phyloP scores from a whole-genome alignment of 2,329 filamentous ascomycete species.

The Talaromyces albobiverticillius region DNA sequence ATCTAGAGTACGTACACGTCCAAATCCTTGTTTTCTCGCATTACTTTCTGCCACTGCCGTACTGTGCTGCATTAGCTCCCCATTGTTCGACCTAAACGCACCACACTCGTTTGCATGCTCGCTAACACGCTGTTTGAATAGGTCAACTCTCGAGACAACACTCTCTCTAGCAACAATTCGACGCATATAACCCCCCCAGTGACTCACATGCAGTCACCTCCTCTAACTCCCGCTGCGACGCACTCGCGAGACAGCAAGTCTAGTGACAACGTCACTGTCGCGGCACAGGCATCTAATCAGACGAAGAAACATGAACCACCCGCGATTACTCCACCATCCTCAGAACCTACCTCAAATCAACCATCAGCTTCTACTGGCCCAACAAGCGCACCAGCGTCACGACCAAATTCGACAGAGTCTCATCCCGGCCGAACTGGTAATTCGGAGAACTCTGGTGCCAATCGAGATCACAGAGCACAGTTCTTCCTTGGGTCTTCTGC shows the following conservation, averaged over 20 bases:
- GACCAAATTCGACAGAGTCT: slow-evolving; percentile 39
- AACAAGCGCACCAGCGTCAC: slow-evolving; percentile 37
- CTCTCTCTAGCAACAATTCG: slow-evolving; percentile 63
- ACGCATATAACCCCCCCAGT: slow-evolving; percentile 65
- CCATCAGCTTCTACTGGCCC: slow-evolving; percentile 21
- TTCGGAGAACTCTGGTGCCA: slow-evolving; percentile 39
- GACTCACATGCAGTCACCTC: slow-evolving; percentile 78
- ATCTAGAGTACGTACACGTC: slow-evolving; percentile 36
- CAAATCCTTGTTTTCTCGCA: too few relatives aligned
- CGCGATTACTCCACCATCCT: slow-evolving; percentile 54
- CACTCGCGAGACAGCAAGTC: slow-evolving; percentile 53
- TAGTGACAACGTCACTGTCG: slow-evolving; percentile 30
- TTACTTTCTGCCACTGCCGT: too few relatives aligned
- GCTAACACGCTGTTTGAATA: slow-evolving; percentile 19
- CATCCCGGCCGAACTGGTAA: slow-evolving; percentile 43
- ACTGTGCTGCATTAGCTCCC: too few relatives aligned
- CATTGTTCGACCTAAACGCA: too few relatives aligned
- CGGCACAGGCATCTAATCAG: slow-evolving; percentile 30
- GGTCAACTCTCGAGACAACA: slow-evolving; percentile 50
- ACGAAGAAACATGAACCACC: slow-evolving; percentile 27
- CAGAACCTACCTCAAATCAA: slow-evolving; percentile 45
- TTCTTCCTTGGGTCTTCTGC: slow-evolving; percentile 58
- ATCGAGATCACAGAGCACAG: slow-evolving; percentile 45
- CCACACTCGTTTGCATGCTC: too few relatives aligned
- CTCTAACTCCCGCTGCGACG: slow-evolving; percentile 81